These are phyloP conservation scores for Funneliformis geosporum DNA, from an alignment of 192 early-diverging fungal species.

Conservation along the genomic window DNA sequence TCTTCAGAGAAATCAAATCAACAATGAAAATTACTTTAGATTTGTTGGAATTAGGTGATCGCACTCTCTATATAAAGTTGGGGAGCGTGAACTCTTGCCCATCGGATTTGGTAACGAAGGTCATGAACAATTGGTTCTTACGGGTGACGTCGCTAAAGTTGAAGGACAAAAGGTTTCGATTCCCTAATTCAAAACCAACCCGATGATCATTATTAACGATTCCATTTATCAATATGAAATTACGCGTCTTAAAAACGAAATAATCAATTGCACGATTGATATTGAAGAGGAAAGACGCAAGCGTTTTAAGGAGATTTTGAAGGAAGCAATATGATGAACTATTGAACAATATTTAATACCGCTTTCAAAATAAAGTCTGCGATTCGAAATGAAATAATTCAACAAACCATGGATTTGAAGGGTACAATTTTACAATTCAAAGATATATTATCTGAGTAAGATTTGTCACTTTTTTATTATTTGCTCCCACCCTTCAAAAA, in stretches of 20 bases:
- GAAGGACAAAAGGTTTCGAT: neutral
- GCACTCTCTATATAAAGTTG: conserved; percentile 9
- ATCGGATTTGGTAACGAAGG: conserved; percentile 14
- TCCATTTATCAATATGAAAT: conserved; percentile 30
- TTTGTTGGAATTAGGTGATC: conserved; percentile 32
- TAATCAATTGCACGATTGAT: neutral
- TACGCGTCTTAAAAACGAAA: conserved; percentile 22
- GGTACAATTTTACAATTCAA: conserved; percentile 10
- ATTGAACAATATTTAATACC: conserved; percentile 12
- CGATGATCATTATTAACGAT: conserved; percentile 8
- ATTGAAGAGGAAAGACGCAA: neutral
- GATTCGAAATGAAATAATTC: conserved; percentile 9
- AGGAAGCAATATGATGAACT: conserved; percentile 23
- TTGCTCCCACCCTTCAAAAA: neutral
- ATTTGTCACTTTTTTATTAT: neutral
- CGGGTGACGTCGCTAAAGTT: neutral
- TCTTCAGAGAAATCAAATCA: conserved; percentile 33
- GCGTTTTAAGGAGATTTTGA: conserved; percentile 4
- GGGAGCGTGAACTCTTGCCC: neutral
- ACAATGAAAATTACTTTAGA: conserved; percentile 40
- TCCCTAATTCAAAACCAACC: neutral
- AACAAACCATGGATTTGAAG: conserved; percentile 20
- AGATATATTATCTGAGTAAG: conserved; percentile 27
- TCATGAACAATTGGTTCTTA: conserved; percentile 2
- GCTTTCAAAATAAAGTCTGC: conserved; percentile 20